Percentiles rank a stretch among this genome's conserved stretches.
Evolutionary conservation across 495 filamentous ascomycete genomes (phyloP).

Genomic region (Physcia stellaris): DNA sequence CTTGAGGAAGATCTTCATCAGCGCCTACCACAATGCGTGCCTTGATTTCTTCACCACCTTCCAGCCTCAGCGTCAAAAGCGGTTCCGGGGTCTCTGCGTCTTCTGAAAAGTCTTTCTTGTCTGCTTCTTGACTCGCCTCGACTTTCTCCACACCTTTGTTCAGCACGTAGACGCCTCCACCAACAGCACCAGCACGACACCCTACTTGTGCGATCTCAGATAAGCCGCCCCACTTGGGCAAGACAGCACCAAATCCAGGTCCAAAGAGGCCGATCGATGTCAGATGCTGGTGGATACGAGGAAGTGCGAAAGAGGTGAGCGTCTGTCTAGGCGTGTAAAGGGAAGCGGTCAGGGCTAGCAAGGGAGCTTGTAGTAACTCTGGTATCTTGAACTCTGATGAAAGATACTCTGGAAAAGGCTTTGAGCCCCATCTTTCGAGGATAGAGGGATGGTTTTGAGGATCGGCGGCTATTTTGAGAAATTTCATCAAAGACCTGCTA

Average conservation of each 20-base stretch:
- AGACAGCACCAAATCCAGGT: constrained; percentile 68
- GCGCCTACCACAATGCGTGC: constrained; percentile 44
- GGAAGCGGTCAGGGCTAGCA: constrained; percentile 70
- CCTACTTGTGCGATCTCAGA: constrained; percentile 89
- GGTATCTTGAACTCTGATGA: constrained; percentile 61
- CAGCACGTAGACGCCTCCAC: constrained; percentile 82
- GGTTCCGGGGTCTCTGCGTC: constrained; percentile 11
- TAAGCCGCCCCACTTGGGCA: constrained; percentile 84
- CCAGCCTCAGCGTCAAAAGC: constrained; percentile 36
- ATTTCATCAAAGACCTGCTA: constrained; percentile 76
- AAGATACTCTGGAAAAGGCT: constrained; percentile 50
- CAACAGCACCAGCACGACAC: constrained; percentile 84
- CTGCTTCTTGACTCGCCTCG: constrained; percentile 9
- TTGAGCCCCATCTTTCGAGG: constrained; percentile 17
- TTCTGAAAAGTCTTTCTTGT: constrained; percentile 4
- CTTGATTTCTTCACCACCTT: constrained; percentile 45
- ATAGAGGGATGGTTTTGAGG: constrained; percentile 33
- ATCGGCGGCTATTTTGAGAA: constrained; percentile 62
- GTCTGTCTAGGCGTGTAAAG: constrained; percentile 41
- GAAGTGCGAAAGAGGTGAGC: constrained; percentile 48
- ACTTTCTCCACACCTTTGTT: constrained; percentile 44
- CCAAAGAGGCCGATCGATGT: constrained; percentile 78
- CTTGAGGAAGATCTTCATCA: constrained; percentile 24
- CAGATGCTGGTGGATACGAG: constrained; percentile 65
- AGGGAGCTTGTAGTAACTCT: constrained; percentile 47